Conservation (phyloP, 768 basidiomycete genomes). For the Boletus eberwhitei region DNA sequence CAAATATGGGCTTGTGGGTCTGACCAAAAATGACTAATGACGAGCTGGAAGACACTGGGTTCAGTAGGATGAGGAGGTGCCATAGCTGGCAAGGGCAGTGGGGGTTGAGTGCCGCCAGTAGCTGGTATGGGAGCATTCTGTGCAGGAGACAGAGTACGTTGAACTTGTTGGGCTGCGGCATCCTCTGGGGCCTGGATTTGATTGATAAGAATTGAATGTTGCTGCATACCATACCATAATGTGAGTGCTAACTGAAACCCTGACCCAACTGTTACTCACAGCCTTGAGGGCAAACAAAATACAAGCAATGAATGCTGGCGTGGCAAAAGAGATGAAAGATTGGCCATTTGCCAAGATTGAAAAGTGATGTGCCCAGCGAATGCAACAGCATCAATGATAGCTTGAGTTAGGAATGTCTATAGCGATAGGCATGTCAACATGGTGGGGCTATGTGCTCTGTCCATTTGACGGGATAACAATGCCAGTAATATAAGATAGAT, state of each 20-base stretch:
- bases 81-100: constrained; percentile 19
- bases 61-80: constrained; percentile 12
- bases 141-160: constrained; percentile 7
- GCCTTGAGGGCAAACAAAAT: constrained; percentile 79
- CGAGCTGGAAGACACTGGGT: constrained; percentile 42
- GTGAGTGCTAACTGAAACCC: neutral
- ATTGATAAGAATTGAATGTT: constrained; percentile 80
- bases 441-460: constrained; percentile 72
- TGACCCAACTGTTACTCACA: constrained; percentile 41
- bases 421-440: constrained; percentile 75
- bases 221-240: constrained; percentile 40
- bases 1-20: constrained; percentile 74
- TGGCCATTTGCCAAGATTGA: constrained; percentile 78
- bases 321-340: constrained; percentile 75
- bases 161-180: constrained; percentile 31
- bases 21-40: constrained; percentile 58
- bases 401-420: constrained; percentile 80
- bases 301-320: constrained; percentile 81
- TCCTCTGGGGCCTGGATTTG: constrained; percentile 83
- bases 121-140: constrained; percentile 4
- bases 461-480: constrained; percentile 71
- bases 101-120: constrained; percentile 10
- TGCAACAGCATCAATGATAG: constrained; percentile 75
- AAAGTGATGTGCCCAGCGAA: constrained; percentile 90
- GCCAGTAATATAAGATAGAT: constrained; percentile 64